These are phyloP conservation scores for Dictyostelium firmibasis DNA, from an alignment of 78 protist genomes.

Conservation along the genomic window DNA sequence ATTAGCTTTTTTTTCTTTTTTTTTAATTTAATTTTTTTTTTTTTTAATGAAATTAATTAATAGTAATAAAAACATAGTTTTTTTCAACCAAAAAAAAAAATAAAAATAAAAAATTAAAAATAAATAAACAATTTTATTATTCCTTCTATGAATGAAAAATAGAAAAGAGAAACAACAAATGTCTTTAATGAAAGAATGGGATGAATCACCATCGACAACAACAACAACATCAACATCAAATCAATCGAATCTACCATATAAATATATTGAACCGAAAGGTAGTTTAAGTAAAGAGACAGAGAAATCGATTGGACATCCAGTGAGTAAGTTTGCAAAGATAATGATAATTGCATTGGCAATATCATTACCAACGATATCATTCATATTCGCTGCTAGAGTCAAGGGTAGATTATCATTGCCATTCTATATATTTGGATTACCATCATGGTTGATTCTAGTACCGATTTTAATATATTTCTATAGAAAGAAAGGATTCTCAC, in stretches of 20 bases:
- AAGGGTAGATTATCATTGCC: neutral
- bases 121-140: neutral
- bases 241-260: neutral
- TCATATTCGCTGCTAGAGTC: neutral
- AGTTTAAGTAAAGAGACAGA: neutral
- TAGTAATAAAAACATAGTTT: no score
- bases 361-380: slow-evolving; percentile 11
- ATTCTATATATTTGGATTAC: neutral
- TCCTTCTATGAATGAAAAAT: neutral
- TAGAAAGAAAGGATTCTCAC: neutral
- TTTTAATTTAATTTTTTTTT: no score
- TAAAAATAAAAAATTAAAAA: no score
- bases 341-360: neutral
- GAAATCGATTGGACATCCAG: slow-evolving; percentile 19
- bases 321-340: neutral
- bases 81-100: no score
- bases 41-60: no score
- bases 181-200: neutral
- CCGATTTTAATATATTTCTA: slow-evolving; percentile 5
- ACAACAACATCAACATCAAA: neutral
- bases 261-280: neutral
- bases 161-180: neutral
- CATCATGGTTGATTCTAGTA: neutral
- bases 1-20: no score
- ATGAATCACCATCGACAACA: neutral